phyloP scores from a whole-genome alignment of 768 basidiomycete species.

The Tulasnella sp. region DNA sequence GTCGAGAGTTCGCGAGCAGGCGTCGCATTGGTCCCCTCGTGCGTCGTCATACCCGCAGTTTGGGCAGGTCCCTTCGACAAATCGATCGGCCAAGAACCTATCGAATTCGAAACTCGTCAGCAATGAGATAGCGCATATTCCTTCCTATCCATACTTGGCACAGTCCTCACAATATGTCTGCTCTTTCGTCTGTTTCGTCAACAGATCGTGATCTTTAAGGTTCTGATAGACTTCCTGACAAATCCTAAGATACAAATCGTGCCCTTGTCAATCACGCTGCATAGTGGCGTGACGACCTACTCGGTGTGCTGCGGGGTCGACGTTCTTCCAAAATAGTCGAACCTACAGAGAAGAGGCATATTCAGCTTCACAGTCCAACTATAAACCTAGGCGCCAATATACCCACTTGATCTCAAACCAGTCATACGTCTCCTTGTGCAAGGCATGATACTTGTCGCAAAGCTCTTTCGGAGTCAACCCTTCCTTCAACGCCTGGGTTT shows the following conservation, averaged over 20 bases:
- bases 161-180: constrained; percentile 95
- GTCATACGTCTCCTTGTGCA: constrained; percentile 87
- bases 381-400: background rate
- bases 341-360: constrained; percentile 36
- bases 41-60: constrained; percentile 88
- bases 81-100: constrained; percentile 92
- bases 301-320: constrained; percentile 81
- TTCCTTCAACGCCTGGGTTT: constrained; percentile 91
- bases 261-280: background rate
- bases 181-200: constrained; percentile 75
- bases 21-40: constrained; percentile 95
- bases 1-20: constrained; percentile 82
- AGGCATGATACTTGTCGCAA: constrained; percentile 79
- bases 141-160: constrained; percentile 43
- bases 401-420: constrained; percentile 93
- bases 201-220: constrained; percentile 59
- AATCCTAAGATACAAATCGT: constrained; percentile 41
- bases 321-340: constrained; percentile 93
- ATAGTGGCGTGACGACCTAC: constrained; percentile 33
- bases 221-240: constrained; percentile 82
- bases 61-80: constrained; percentile 96
- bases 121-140: background rate
- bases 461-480: constrained; percentile 63
- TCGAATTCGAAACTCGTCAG: background rate
- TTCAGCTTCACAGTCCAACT: background rate